A percentile compares a stretch with the other conserved stretches of the same genome.
These are phyloP conservation scores for Sporothrix phasma DNA, from an alignment of 2,329 filamentous ascomycete species.

Conservation along the genomic window DNA sequence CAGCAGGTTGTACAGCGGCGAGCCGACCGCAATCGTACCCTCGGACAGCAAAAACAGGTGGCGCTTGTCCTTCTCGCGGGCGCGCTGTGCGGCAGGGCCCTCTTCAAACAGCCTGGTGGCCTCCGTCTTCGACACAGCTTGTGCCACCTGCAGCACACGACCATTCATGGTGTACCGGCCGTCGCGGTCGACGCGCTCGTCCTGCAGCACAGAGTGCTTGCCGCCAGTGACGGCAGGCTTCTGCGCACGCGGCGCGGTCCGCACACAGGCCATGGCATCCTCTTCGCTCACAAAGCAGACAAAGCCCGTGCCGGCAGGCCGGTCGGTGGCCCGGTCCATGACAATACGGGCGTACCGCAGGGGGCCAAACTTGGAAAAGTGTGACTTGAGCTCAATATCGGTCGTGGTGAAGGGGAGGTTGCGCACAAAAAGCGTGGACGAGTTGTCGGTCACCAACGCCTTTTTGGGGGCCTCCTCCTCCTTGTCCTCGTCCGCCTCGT, in stretches of 20 bases:
- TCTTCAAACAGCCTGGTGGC: conserved; percentile 66
- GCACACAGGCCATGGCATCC: conserved; percentile 68
- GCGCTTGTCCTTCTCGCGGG: conserved; percentile 74
- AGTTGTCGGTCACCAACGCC: conserved; percentile 47
- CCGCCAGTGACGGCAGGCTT: conserved; percentile 32
- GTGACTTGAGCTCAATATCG: conserved; percentile 71
- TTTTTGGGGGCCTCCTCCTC: conserved; percentile 25
- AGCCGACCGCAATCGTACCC: conserved; percentile 69
- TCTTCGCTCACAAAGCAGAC: conserved; percentile 78
- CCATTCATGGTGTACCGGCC: conserved; percentile 87
- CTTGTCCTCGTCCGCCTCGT: conserved; percentile 31
- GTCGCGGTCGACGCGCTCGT: conserved; percentile 69
- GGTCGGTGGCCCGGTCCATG: conserved; percentile 72
- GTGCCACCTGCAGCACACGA: conserved; percentile 72
- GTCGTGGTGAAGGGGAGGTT: conserved; percentile 86
- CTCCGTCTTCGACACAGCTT: conserved; percentile 75
- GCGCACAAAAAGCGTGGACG: conserved; percentile 78
- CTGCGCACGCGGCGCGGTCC: conserved; percentile 52
- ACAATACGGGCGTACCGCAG: conserved; percentile 87
- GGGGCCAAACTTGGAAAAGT: conserved; percentile 82
- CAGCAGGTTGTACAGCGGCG: conserved; percentile 66
- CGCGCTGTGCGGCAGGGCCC: conserved; percentile 53
- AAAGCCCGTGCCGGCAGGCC: conserved; percentile 85
- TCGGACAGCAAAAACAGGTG: conserved; percentile 80
- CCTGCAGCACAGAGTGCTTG: conserved; percentile 77